Conservation (phyloP, 805 yeast species). For the Myxozyma neglecta region DNA sequence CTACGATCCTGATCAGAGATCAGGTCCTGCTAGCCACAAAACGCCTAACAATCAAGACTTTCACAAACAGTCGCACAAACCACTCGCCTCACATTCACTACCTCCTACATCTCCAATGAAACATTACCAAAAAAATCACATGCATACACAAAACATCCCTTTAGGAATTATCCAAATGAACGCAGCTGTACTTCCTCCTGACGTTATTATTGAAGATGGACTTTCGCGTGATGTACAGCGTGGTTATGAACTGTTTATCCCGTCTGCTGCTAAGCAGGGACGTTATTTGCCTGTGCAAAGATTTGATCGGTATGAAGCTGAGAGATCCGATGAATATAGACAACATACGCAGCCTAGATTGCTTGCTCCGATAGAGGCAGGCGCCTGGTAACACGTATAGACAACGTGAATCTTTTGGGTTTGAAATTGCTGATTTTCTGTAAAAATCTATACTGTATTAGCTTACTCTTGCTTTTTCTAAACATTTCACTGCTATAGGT, state of each 20-base stretch:
- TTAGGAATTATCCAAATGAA: constrained; percentile 8
- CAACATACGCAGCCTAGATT: not conserved
- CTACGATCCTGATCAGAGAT: too few species aligned
- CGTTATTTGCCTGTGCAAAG: constrained; percentile 2
- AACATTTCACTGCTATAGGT: too few species aligned
- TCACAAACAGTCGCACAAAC: too few species aligned
- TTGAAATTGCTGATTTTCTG: too few species aligned
- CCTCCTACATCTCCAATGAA: not conserved
- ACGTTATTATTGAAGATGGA: constrained; percentile 22
- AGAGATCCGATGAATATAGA: not conserved
- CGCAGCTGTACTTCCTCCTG: constrained; percentile 6
- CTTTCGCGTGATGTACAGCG: constrained; percentile 24
- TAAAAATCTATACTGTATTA: too few species aligned
- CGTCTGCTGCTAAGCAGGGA: constrained; percentile 24
- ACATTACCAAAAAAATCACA: not conserved
- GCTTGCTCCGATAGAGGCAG: too few species aligned
- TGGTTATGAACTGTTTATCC: constrained; percentile 27
- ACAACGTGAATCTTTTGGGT: too few species aligned
- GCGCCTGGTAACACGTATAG: too few species aligned
- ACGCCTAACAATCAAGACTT: too few species aligned
- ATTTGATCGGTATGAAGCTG: not conserved
- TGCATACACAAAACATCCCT: too few species aligned
- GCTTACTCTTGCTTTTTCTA: too few species aligned
- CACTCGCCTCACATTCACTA: constrained; percentile 2
- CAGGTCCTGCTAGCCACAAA: too few species aligned